Base-by-base conservation (phyloP, 2,329 filamentous ascomycete genomes). In the Xylariaceae sp. region DNA sequence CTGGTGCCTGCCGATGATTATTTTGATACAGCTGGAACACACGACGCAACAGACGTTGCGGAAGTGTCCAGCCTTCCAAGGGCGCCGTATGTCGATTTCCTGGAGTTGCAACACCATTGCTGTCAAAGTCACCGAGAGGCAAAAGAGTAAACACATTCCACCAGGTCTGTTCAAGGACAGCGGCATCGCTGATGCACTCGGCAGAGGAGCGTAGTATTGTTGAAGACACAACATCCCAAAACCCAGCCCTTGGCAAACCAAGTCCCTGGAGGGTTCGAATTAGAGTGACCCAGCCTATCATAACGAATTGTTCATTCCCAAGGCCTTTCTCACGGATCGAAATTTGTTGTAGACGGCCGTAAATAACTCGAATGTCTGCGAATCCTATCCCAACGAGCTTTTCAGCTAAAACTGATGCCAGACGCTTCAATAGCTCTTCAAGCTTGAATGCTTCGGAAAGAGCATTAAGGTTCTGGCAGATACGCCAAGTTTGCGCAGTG, bases 41-140 rank as follows among this genome's bases (percentile, higher is more conserved):
- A 6, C 75, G 74, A 57, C 74, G 80, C 44, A 87, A 56, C 31
- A 86, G 63, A 50, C 73, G 76, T 55, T 85, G 82, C 0, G 82
- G 78, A 13, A 87, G 64, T 4, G 61, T 57, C 85, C 85, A 88
- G 22, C 84, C 84, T 52, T 87, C 83, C 19, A 77, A 63, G 0
- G 71, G 68, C 6, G 56, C 42, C 1, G 59, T 60, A 17, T 74
- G 67, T 31, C 77, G 69, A 19, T 66, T 52, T 1, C 72, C 72
- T 2, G 69, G 55, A 43, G 75, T 59, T 19, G 83, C 56, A 9
- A 81, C 66, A 0, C 85, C 85, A 12, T 64, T 60, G 46, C 75
- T 71, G 59, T 84, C 78, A 58, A 88, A 83, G 53, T 86, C 83
- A 19, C 73, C 73, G 0, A 88, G 69, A 1, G 85, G 84, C 7